Evolutionary conservation across 768 basidiomycete genomes (phyloP).

Genomic region (Tricholomella constricta): DNA sequence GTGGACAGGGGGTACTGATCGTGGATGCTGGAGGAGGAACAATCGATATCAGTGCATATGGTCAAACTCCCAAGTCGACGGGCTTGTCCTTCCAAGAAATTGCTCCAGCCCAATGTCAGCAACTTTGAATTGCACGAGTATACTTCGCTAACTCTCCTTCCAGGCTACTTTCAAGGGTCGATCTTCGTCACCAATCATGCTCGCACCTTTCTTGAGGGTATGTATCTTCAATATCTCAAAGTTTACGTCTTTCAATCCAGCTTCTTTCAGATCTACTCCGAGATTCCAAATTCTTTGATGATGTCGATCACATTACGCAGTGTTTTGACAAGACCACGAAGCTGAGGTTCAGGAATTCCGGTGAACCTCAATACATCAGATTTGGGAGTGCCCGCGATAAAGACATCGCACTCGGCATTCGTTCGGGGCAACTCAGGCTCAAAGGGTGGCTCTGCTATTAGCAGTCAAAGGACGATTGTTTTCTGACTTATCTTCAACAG

Average conservation of each 20-base stretch:
- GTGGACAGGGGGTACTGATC: constrained; percentile 47
- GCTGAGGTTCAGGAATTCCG: constrained; percentile 35
- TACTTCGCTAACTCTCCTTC: not conserved
- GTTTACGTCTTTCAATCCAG: no score
- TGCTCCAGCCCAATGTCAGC: constrained; percentile 43
- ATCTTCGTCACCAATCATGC: constrained; percentile 47
- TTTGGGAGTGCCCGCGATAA: constrained; percentile 46
- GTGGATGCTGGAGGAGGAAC: constrained; percentile 67
- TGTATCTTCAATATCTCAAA: no score
- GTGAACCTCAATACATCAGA: constrained; percentile 42
- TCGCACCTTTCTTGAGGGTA: constrained; percentile 37
- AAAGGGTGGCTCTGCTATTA: constrained; percentile 24
- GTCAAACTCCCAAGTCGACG: constrained; percentile 23
- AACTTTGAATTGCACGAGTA: not conserved
- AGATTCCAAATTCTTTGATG: constrained; percentile 41
- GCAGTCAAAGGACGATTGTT: not conserved
- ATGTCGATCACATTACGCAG: constrained; percentile 40
- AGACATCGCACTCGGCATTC: constrained; percentile 39
- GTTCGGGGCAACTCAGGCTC: constrained; percentile 49
- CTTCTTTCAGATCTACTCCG: constrained; percentile 33
- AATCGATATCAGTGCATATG: constrained; percentile 57
- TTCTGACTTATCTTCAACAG: constrained; percentile 9
- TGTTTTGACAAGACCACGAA: constrained; percentile 51
- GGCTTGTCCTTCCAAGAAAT: constrained; percentile 46
- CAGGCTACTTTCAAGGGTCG: constrained; percentile 52